These are phyloP conservation scores for Coemansia sp. DNA, from an alignment of 192 early-diverging fungal species.

Conservation along the genomic window DNA sequence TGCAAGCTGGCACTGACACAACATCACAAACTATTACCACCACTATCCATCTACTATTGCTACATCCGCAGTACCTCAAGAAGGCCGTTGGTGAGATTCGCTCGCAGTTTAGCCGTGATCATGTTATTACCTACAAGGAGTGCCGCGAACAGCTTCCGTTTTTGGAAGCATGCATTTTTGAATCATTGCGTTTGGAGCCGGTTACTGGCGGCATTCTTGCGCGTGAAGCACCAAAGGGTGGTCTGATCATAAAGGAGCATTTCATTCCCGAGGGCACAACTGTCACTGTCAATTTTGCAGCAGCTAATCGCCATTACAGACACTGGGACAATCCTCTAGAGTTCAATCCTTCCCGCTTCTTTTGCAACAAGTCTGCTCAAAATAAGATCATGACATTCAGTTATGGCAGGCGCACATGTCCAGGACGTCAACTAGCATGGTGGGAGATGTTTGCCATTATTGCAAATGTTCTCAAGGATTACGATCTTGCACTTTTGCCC, in stretches of 20 bases:
- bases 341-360: conserved; percentile 21
- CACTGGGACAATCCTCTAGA: conserved; percentile 21
- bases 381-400: conserved; percentile 31
- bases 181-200: conserved; percentile 34
- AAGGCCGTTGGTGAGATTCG: conserved; percentile 23
- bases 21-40: conserved; percentile 26
- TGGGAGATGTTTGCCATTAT: conserved; percentile 28
- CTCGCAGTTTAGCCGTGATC: conserved; percentile 10
- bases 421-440: conserved; percentile 32
- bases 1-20: conserved; percentile 30
- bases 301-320: conserved; percentile 13
- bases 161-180: conserved; percentile 33
- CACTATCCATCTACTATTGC: conserved; percentile 21
- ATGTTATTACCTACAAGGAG: conserved; percentile 28
- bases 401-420: conserved; percentile 28
- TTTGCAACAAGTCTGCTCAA: conserved; percentile 8
- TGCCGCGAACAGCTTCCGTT: conserved; percentile 21
- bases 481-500: conserved; percentile 20
- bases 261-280: conserved; percentile 31
- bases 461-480: conserved; percentile 34
- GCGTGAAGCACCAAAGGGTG: conserved; percentile 23
- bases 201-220: conserved; percentile 23
- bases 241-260: conserved; percentile 16
- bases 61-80: conserved; percentile 23
- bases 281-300: conserved; percentile 16